These are phyloP conservation scores for Myochromella boudieri DNA, from an alignment of 768 basidiomycete species.

Conservation along the genomic window DNA sequence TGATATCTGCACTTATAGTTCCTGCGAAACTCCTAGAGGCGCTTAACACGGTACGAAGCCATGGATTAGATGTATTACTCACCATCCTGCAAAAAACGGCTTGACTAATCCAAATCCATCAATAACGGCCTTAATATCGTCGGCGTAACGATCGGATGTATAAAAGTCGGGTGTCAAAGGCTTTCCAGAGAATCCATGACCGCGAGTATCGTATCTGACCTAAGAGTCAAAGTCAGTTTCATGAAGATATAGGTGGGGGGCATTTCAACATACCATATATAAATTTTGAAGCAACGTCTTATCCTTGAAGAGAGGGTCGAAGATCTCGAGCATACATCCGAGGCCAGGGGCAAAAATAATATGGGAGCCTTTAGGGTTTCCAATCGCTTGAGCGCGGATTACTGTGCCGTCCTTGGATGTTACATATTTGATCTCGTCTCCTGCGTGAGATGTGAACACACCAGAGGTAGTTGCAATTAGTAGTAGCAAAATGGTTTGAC, in stretches of 20 bases:
- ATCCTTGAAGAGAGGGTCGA: conserved; percentile 11
- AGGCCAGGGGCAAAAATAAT: conserved; percentile 14
- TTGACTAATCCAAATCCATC: conserved; percentile 26
- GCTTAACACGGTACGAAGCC: no score
- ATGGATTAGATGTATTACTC: conserved; percentile 6
- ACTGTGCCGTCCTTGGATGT: conserved; percentile 11
- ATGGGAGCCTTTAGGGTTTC: conserved; percentile 7
- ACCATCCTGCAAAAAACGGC: conserved; percentile 33
- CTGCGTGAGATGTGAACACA: no score
- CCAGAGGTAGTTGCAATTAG: no score
- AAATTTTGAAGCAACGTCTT: neutral
- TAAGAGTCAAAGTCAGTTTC: conserved; percentile 6
- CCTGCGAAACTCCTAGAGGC: conserved; percentile 18
- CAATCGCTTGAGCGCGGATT: conserved; percentile 7
- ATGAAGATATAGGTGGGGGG: neutral
- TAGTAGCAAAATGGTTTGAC: no score
- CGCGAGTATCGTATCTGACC: conserved; percentile 35
- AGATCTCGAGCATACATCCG: conserved; percentile 8
- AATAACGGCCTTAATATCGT: conserved; percentile 31
- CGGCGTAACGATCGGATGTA: conserved; percentile 27
- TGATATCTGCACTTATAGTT: conserved; percentile 27
- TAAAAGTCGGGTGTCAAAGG: conserved; percentile 25
- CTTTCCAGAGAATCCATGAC: conserved; percentile 34
- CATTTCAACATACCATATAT: conserved; percentile 7
- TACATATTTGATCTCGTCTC: no score